Evolutionary conservation across 257 asterid genomes (phyloP), one percentile per base, ranked within the genome.

Genomic region (Striga asiatica): DNA sequence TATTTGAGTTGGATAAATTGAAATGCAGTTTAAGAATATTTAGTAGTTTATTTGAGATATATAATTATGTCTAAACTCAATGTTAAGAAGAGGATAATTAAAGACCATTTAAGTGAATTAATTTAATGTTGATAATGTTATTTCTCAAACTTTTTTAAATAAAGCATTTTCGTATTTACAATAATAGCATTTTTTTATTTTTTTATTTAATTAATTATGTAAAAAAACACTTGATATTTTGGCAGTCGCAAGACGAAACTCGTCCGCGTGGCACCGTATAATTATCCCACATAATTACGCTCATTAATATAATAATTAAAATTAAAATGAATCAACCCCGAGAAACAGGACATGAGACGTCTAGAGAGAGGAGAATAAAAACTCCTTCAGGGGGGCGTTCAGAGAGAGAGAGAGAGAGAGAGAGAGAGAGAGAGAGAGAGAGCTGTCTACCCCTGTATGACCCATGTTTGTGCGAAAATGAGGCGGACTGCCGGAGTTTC

Each of bases 391-490:
- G 32, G 50, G 10, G 8, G 3, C 53, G 64, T 43, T 46, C 35
- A n/a, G n/a, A n/a, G n/a, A n/a, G n/a, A 49, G 38, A 49, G 35
- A 39, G 54, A 21, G 64, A 20, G 55, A 64, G 60, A 53, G 35
- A 27, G 60, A 28, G 69, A 56, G 46, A 35, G 18, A n/a, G 52
- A 24, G n/a, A 47, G 68, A 50, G 49, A 52, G 72, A 20, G 47
- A 17, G 54, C 64, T 20, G 58, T 58, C 34, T 58, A 19, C 25
- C 14, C 60, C 43, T 54, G 39, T 29, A 66, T 34, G 68, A 58
- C 58, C 71, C 34, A 60, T 54, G 46, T 29, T 42, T 22, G 66
- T 54, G 59, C 51, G 62, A 60, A 23, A 65, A 72, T 76, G 81
- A 71, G 75, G 37, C 59, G 67, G 65, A 50, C 21, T 32, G 56